A percentile compares a stretch with the other conserved stretches of the same genome.
Conservation (phyloP, 768 basidiomycete species). For the Neoboletus subvelutipes region DNA sequence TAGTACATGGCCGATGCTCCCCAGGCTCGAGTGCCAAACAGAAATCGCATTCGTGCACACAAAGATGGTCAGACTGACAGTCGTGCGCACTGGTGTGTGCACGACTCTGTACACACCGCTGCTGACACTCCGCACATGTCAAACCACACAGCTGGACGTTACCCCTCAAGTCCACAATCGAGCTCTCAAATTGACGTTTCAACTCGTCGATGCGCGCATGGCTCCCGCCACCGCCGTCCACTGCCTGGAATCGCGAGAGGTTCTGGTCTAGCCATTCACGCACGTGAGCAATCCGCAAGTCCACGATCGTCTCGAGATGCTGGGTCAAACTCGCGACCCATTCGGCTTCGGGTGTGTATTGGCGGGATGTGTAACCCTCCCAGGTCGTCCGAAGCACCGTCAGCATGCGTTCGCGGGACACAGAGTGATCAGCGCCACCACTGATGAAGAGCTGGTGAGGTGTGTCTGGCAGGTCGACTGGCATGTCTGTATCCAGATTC, state of each 20-base stretch:
- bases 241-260: constrained; percentile 43
- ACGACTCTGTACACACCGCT: constrained; percentile 47
- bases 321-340: constrained; percentile 41
- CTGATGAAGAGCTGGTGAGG: constrained; percentile 36
- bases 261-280: constrained; percentile 52
- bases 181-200: constrained; percentile 41
- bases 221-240: background rate
- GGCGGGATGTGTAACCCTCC: constrained; percentile 21
- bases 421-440: constrained; percentile 14
- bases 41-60: constrained; percentile 45
- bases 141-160: constrained; percentile 50
- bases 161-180: constrained; percentile 45
- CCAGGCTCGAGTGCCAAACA: constrained; percentile 29
- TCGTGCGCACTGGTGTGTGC: constrained; percentile 48
- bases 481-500: constrained; percentile 53
- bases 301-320: constrained; percentile 40
- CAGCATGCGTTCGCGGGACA: constrained; percentile 16
- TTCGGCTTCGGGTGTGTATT: constrained; percentile 22
- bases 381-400: constrained; percentile 17
- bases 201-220: constrained; percentile 48
- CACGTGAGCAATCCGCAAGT: constrained; percentile 48
- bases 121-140: constrained; percentile 47
- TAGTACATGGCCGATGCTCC: constrained; percentile 40
- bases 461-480: constrained; percentile 40
- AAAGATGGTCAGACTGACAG: constrained; percentile 51